These are phyloP conservation scores for Globisporangium paddicum DNA, from an alignment of 352 stramenopile genomes.

Conservation along the genomic window DNA sequence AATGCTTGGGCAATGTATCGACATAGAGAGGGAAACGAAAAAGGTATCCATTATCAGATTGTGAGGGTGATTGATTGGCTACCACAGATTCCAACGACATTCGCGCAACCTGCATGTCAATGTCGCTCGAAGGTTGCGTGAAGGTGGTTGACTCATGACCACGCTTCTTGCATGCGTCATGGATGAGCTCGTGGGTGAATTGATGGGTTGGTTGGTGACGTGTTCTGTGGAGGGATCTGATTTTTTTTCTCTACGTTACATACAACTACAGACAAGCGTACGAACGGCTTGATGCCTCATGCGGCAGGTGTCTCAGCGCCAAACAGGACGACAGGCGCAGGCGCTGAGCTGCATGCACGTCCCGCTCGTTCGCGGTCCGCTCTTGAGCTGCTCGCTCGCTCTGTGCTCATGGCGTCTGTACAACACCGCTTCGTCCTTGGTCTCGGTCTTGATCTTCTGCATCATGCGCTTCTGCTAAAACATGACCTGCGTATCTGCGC, in stretches of 20 bases:
- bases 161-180: not conserved
- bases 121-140: not conserved
- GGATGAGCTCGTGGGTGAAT: not conserved
- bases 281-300: not conserved
- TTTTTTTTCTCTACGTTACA: constrained; percentile 2
- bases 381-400: not conserved
- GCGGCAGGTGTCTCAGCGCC: not conserved
- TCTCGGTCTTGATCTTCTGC: not conserved
- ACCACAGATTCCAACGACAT: too few species aligned
- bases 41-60: constrained; percentile 9
- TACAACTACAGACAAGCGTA: not conserved
- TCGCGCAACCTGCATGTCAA: not conserved
- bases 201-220: not conserved
- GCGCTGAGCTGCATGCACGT: not conserved
- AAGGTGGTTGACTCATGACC: constrained; percentile 1
- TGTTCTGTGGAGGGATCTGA: not conserved
- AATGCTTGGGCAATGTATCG: too few species aligned
- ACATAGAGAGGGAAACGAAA: not conserved
- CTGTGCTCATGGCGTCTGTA: not conserved
- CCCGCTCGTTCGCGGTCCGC: not conserved
- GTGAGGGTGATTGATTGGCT: not conserved
- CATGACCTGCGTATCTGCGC: constrained; percentile 18
- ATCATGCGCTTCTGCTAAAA: constrained; percentile 15
- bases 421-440: too few species aligned
- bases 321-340: not conserved